Evolutionary conservation across 306 rosid genomes (phyloP).

Genomic region (Vicia sativa): DNA sequence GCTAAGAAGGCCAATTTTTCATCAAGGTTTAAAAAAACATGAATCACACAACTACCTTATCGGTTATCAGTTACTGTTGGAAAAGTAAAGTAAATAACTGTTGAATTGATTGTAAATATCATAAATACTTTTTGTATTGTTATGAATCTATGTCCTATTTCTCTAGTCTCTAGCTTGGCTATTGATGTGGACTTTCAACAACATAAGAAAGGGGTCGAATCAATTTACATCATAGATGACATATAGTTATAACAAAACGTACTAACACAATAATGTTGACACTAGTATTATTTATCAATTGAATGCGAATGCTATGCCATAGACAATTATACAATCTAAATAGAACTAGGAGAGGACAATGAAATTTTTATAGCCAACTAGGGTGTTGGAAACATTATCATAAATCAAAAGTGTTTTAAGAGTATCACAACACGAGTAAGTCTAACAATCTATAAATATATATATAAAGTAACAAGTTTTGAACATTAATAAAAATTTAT

Average conservation of each 20-base stretch:
- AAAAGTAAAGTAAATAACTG: not conserved
- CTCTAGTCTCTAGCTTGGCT: slow-evolving; percentile 25
- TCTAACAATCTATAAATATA: not conserved
- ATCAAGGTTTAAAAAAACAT: not conserved
- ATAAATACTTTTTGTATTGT: slow-evolving; percentile 15
- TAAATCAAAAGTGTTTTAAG: not conserved
- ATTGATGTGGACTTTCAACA: slow-evolving; percentile 19
- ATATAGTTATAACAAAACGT: slow-evolving; percentile 1
- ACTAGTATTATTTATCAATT: slow-evolving; percentile 8
- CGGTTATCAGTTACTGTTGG: not conserved
- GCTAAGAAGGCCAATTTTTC: too few relatives aligned
- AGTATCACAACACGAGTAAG: not conserved
- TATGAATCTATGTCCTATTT: not conserved
- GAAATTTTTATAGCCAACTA: not conserved
- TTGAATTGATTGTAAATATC: not conserved
- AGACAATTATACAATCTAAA: not conserved
- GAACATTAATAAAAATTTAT: too few relatives aligned
- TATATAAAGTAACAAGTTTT: too few relatives aligned
- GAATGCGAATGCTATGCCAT: slow-evolving; percentile 1
- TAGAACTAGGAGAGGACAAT: not conserved
- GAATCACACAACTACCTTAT: not conserved
- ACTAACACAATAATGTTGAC: not conserved
- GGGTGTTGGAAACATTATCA: not conserved
- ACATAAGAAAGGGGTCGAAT: slow-evolving; percentile 1
- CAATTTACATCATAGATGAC: slow-evolving; percentile 24